Base-by-base conservation (phyloP, 768 basidiomycete genomes). In the Lactifluus pinguis region DNA sequence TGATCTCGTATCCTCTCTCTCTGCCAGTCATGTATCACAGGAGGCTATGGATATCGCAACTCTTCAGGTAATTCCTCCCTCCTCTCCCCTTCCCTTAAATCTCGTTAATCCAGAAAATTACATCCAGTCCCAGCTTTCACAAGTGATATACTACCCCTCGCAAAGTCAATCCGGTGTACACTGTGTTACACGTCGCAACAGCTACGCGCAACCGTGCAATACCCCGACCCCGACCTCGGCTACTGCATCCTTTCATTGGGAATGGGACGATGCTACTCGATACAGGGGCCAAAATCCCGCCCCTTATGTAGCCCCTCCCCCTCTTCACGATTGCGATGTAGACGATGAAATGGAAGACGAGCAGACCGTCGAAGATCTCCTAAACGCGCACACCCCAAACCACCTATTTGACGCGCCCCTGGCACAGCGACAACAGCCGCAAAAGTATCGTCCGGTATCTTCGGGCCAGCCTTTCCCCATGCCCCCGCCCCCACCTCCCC, bases 11-110 rank as follows among this genome's bases (percentile, higher is more conserved):
- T 73, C 78, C 21, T 79, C 79, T 11, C 64, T 80, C 66, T 73
- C 70, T 47, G 66, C 75, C 2, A 77, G 73, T 68, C 79, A 80
- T 74, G 78, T 80, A 68, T 78, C 78, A 61, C 80, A 80, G 65
- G 79, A 80, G 65, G 78, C 78, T n/a, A 72, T 75, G 14, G 80
- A 80, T 70, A 72, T 80, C 61, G 77, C 77, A 50, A 69, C 74
- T 29, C 73, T 80, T 14, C 78, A 80, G 74, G 79, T 80, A 65
- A 29, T 61, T 54, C 14, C 38, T 57, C 48, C 45, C 65, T 29
- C n/a, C 48, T 48, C 65, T 29, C n/a, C 19, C 47, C 57, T 63
- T 50, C n/a, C 45, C 54, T 48, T 49, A 17, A 47, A 4, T 25
- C 9, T 19, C 44, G 44, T 17, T 44, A 48, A 42, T 55, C 11